phyloP scores from a whole-genome alignment of 805 yeast species.

The Metschnikowia hibisci region DNA sequence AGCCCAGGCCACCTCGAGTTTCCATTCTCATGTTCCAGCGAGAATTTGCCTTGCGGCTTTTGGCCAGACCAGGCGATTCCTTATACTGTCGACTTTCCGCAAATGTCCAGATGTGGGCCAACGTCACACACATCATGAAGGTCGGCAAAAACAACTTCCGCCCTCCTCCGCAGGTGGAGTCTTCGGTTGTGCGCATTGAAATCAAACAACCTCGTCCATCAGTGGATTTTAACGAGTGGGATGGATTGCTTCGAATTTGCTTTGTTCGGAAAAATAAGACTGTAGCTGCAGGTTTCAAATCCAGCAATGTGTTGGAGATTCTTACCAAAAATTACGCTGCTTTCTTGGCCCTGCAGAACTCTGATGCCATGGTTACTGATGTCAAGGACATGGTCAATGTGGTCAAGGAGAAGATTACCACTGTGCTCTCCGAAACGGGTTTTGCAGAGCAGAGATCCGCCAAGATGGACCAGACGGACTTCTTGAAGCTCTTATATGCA shows the following conservation, averaged over 20 bases:
- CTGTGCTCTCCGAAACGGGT: slow-evolving; percentile 76
- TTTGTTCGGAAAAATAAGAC: slow-evolving; percentile 94
- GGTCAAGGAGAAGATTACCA: slow-evolving; percentile 66
- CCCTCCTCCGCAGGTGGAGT: slow-evolving; percentile 98
- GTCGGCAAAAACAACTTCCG: slow-evolving; percentile 95
- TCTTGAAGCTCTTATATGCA: slow-evolving; percentile 77
- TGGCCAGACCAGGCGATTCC: slow-evolving; percentile 96
- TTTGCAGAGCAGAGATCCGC: slow-evolving; percentile 84
- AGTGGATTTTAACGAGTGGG: slow-evolving; percentile 94
- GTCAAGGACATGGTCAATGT: slow-evolving; percentile 37
- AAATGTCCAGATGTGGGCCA: slow-evolving; percentile 99
- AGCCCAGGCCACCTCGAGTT: slow-evolving; percentile 91
- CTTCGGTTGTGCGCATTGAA: slow-evolving; percentile 91
- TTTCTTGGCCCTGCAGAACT: slow-evolving; percentile 52
- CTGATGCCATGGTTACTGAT: slow-evolving; percentile 39
- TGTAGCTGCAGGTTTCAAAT: slow-evolving; percentile 86
- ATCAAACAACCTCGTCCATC: slow-evolving; percentile 92
- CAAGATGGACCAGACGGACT: slow-evolving; percentile 93
- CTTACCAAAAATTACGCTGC: slow-evolving; percentile 86
- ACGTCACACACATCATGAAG: slow-evolving; percentile 96
- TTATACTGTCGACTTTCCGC: slow-evolving; percentile 91
- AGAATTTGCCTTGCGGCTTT: slow-evolving; percentile 88
- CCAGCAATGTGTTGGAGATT: slow-evolving; percentile 71
- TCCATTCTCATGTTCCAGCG: slow-evolving; percentile 96
- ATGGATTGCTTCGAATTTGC: slow-evolving; percentile 85